These are phyloP conservation scores for Claviceps capensis DNA, from an alignment of 2,329 filamentous ascomycete genomes.

Conservation along the genomic window DNA sequence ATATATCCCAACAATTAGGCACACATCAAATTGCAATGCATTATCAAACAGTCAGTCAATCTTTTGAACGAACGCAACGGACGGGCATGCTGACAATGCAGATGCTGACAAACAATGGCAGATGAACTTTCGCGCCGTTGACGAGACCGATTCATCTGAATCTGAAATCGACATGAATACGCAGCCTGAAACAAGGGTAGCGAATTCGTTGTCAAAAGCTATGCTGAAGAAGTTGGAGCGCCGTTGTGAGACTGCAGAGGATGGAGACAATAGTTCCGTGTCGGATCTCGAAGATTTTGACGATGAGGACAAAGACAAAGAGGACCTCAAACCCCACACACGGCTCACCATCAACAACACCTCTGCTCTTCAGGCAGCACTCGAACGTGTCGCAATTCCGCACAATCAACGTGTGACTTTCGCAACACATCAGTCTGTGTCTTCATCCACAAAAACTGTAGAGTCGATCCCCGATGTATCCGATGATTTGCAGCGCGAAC, in stretches of 20 bases:
- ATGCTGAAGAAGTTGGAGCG: slow-evolving; percentile 12
- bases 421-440: slow-evolving; percentile 67
- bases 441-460: slow-evolving; percentile 50
- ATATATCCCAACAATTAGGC: too few relatives aligned
- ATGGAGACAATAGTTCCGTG: slow-evolving; percentile 77
- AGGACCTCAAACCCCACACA: slow-evolving; percentile 78
- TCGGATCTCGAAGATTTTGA: slow-evolving; percentile 70
- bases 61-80: too few relatives aligned
- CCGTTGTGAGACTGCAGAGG: slow-evolving; percentile 38
- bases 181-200: slow-evolving; percentile 30
- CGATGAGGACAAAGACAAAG: slow-evolving; percentile 54
- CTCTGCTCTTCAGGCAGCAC: slow-evolving; percentile 63
- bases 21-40: too few relatives aligned
- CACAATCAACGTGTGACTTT: slow-evolving; percentile 58
- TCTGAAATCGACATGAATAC: slow-evolving; percentile 67
- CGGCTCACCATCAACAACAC: slow-evolving; percentile 97
- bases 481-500: slow-evolving; percentile 83
- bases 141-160: slow-evolving; percentile 51
- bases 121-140: slow-evolving; percentile 37
- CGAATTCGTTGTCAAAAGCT: slow-evolving; percentile 15
- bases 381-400: slow-evolving; percentile 63
- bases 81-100: too few relatives aligned
- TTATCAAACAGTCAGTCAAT: too few relatives aligned
- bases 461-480: slow-evolving; percentile 65
- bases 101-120: too few relatives aligned